These are phyloP conservation scores for Nidularia sp. DNA, from an alignment of 768 basidiomycete genomes.

Conservation along the genomic window DNA sequence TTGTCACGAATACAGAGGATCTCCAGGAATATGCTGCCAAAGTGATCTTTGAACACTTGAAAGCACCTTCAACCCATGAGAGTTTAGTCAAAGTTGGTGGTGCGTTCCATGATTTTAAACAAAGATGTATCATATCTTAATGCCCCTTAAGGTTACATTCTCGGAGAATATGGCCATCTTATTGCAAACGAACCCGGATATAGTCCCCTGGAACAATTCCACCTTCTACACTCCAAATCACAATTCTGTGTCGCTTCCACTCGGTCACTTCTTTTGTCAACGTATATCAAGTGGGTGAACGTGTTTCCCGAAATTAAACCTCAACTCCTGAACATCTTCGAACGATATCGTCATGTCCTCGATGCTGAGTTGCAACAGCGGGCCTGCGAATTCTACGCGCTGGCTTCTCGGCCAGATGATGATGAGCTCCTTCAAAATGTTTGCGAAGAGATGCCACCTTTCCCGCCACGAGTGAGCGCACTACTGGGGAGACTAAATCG, in stretches of 20 bases:
- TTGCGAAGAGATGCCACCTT: constrained; percentile 99
- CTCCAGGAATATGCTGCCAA: constrained; percentile 94
- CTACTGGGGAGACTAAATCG: constrained; percentile 82
- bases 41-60: constrained; percentile 87
- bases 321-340: constrained; percentile 91
- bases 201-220: constrained; percentile 93
- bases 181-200: constrained; percentile 94
- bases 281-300: constrained; percentile 99
- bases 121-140: constrained; percentile 1
- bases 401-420: constrained; percentile 81
- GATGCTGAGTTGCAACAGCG: constrained; percentile 97
- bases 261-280: constrained; percentile 87
- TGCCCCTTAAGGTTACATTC: constrained; percentile 69
- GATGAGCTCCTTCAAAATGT: constrained; percentile 92
- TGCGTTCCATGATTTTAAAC: constrained; percentile 25
- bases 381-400: constrained; percentile 94
- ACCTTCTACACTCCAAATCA: constrained; percentile 88
- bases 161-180: constrained; percentile 97
- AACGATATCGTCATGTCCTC: constrained; percentile 94
- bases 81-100: constrained; percentile 96
- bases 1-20: constrained; percentile 98
- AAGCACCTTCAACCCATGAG: constrained; percentile 81
- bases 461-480: constrained; percentile 92
- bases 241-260: constrained; percentile 93
- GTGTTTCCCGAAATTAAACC: constrained; percentile 98